Evolutionary conservation across 164 flowering plant genomes (phyloP).

Genomic region (Dillenia turbinata): DNA sequence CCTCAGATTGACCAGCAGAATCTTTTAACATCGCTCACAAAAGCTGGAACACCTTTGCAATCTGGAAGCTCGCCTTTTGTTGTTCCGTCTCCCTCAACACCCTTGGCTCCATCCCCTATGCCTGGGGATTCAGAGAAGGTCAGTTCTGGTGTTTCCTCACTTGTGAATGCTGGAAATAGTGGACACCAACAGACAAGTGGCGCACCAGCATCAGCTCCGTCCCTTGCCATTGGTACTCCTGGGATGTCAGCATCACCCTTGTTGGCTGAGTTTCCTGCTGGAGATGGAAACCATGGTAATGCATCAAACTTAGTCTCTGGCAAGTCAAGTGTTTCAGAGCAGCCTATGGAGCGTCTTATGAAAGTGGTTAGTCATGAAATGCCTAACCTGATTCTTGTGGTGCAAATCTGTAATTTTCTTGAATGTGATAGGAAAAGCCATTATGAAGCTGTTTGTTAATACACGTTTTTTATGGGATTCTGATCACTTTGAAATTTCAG

Average conservation of each 20-base stretch:
- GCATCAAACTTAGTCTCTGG: slow-evolving; percentile 36
- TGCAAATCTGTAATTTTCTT: neutral
- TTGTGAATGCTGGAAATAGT: slow-evolving; percentile 60
- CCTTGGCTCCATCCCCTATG: slow-evolving; percentile 79
- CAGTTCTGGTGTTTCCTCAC: slow-evolving; percentile 43
- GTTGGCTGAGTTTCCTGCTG: slow-evolving; percentile 63
- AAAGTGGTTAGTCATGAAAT: slow-evolving; percentile 57
- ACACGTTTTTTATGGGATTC: neutral
- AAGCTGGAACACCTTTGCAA: slow-evolving; percentile 72
- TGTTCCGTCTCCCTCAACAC: slow-evolving; percentile 81
- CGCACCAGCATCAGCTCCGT: slow-evolving; percentile 34
- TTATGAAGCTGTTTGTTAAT: neutral
- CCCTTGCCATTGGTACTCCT: slow-evolving; percentile 88
- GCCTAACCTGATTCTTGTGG: too few species aligned
- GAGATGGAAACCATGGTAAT: slow-evolving; percentile 56
- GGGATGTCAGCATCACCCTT: slow-evolving; percentile 96
- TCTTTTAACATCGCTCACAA: slow-evolving; percentile 28
- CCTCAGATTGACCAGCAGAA: slow-evolving; percentile 86
- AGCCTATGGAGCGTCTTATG: slow-evolving; percentile 77
- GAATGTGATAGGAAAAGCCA: too few species aligned
- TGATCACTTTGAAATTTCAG: slow-evolving; percentile 30
- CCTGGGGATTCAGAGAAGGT: slow-evolving; percentile 79
- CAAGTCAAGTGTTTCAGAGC: slow-evolving; percentile 56
- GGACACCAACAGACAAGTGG: slow-evolving; percentile 44
- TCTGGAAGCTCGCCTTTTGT: slow-evolving; percentile 75